phyloP scores from a whole-genome alignment of 2,329 filamentous ascomycete genomes.

The Clonostachys rhizophaga region DNA sequence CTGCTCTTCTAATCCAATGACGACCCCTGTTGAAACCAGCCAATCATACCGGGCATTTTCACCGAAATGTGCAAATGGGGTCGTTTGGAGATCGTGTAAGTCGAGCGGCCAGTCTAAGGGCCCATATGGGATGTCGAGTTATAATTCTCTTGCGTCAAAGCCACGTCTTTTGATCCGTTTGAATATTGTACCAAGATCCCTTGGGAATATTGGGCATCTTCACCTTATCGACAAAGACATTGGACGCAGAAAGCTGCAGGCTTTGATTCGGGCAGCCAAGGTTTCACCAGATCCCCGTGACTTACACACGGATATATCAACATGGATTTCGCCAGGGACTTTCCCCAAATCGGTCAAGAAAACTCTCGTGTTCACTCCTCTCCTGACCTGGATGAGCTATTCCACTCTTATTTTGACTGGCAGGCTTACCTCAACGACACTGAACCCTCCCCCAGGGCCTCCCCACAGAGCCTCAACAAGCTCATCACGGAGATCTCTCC shows the following conservation, averaged over 20 bases:
- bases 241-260: slow-evolving; percentile 21
- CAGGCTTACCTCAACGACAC: slow-evolving; percentile 23
- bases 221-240: slow-evolving; percentile 21
- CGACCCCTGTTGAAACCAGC: not conserved
- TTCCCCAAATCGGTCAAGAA: slow-evolving; percentile 26
- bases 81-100: slow-evolving; percentile 28
- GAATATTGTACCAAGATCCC: slow-evolving; percentile 29
- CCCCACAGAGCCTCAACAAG: slow-evolving; percentile 20
- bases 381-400: slow-evolving; percentile 23
- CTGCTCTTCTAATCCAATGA: too few species aligned
- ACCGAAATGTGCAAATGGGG: slow-evolving; percentile 19
- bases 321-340: slow-evolving; percentile 27
- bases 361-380: slow-evolving; percentile 27
- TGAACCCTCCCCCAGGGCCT: slow-evolving; percentile 15
- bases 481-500: slow-evolving; percentile 26
- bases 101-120: slow-evolving; percentile 24
- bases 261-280: slow-evolving; percentile 30
- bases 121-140: slow-evolving; percentile 22
- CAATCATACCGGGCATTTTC: slow-evolving; percentile 13
- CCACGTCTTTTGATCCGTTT: slow-evolving; percentile 27
- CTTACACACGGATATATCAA: slow-evolving; percentile 30
- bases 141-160: slow-evolving; percentile 30
- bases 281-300: slow-evolving; percentile 34
- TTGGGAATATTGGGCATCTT: slow-evolving; percentile 30
- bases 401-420: slow-evolving; percentile 31